Base-by-base conservation (phyloP, 2,329 filamentous ascomycete species). In the Trichoderma atroviride region DNA sequence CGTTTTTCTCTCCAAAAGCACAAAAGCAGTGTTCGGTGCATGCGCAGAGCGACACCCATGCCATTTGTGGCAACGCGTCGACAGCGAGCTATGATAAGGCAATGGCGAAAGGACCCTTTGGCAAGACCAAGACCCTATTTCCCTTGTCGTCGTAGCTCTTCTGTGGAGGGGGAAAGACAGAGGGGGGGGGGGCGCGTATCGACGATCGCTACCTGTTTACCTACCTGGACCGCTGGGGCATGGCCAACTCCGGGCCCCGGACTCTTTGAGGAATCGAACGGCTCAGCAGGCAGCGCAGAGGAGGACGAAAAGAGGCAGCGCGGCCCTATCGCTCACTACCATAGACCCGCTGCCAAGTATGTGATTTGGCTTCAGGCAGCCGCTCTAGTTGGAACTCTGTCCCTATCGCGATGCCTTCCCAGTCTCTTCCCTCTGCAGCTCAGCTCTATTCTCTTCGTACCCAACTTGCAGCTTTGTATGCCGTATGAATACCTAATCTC, bases 201-300 rank as follows among this genome's bases (percentile, higher is more conserved):
- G 63, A 66, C 63, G 63, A 66, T 66, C 63, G 50, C 55, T 58
- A 13, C 63, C 63, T 58, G 37, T 35, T 53, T 55, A 65, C 40
- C 16, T 63, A 40, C 52, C 19, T 35, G 33, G 0, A 35, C 40
- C 40, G 40, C 40, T 43, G 52, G n/a, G 52, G 24, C 33, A 27
- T 47, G 35, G 62, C 16, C 62, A 57, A 57, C 27, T 31, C 33
- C 62, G 62, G 62, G 33, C 33, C n/a, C 50, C 50, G 24, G 50
- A 56, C 61, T 64, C 50, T n/a, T 43, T 14, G 27, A 56, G 50
- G 61, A 56, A 56, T 64, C 50, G n/a, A 35, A 56, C 61, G 61
- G 61, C 16, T 35, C 50, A 52, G 62, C 56, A 65, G 52, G 52
- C 37, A 57, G 62, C 52, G 53, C 52, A 31, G 31, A 47, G 37